These are phyloP conservation scores for Pleurotus tuoliensis DNA, from an alignment of 768 basidiomycete species.

Conservation along the genomic window DNA sequence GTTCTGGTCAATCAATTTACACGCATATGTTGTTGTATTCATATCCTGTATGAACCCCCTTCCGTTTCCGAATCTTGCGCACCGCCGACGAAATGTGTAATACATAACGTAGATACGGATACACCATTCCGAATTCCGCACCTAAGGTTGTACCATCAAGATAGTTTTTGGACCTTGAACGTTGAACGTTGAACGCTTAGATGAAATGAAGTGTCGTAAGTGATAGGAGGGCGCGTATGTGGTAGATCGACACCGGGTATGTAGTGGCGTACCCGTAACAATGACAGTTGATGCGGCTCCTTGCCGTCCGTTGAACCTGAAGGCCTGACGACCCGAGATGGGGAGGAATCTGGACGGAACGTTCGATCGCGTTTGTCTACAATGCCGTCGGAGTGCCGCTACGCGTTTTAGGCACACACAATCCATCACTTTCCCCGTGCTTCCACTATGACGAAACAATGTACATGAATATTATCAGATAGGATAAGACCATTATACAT, in stretches of 20 bases:
- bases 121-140: background rate
- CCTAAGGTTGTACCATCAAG: background rate
- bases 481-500: background rate
- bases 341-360: background rate
- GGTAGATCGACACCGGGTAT: background rate
- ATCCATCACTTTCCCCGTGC: too few species aligned
- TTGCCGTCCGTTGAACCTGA: background rate
- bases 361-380: background rate
- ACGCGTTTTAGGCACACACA: too few species aligned
- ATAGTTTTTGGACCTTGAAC: background rate
- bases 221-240: background rate
- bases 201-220: background rate
- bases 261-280: background rate
- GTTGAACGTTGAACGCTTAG: background rate
- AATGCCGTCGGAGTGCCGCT: too few species aligned
- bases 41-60: background rate
- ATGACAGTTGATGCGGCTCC: background rate
- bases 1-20: background rate
- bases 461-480: background rate
- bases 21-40: background rate
- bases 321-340: background rate
- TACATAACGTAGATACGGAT: background rate
- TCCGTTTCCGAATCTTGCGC: background rate
- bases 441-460: background rate
- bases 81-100: too few species aligned